Evolutionary conservation across 148 eudicot genomes (phyloP), one percentile per base, ranked within the genome.

Genomic region (Rhododendron ferrugineum): DNA sequence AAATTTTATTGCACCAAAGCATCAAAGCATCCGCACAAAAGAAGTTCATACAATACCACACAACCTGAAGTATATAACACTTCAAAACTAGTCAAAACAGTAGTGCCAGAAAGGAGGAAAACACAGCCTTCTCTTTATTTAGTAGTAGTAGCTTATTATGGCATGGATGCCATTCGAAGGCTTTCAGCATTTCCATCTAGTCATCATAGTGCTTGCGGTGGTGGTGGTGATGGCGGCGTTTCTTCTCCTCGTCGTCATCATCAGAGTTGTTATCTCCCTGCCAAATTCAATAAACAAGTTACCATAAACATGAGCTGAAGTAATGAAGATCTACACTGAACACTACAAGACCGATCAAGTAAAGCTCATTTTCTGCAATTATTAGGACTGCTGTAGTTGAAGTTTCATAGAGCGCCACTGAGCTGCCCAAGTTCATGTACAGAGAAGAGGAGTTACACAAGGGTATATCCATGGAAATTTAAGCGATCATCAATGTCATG

Each of bases 161-260:
- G 82, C 62, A 50, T 3, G 40, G 52, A 30, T 32, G 64, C 40
- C 64, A 80, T 49, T 54, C 54, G 62, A 54, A 44, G 46, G 77
- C 84, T 26, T 34, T 64, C 49, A 15, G 79, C 68, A 6, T 60
- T 47, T 70, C 80, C 58, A 62, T 85, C 86, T 54, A 90, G 86
- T 90, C 92, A 30, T 90, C 92, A 75, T 85, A 89, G 86, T 87
- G 80, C 77, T 84, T 82, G 87, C 88, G 91, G 80, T 79, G 89
- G 88, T 90, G 88, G 86, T 86, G 91, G 44, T 87, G 84, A 75
- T 62, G 75, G 18, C 58, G 79, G n/a, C 52, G 85, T 34, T 76
- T 74, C 81, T 86, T 83, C 89, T 84, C 80, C 14, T 90, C 92
- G 0, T 37, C 78, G 0, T 90, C 92, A 44, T 88, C 89, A 49